Evolutionary conservation across 352 stramenopile species (phyloP).

Genomic region (Globisporangium lucens): DNA sequence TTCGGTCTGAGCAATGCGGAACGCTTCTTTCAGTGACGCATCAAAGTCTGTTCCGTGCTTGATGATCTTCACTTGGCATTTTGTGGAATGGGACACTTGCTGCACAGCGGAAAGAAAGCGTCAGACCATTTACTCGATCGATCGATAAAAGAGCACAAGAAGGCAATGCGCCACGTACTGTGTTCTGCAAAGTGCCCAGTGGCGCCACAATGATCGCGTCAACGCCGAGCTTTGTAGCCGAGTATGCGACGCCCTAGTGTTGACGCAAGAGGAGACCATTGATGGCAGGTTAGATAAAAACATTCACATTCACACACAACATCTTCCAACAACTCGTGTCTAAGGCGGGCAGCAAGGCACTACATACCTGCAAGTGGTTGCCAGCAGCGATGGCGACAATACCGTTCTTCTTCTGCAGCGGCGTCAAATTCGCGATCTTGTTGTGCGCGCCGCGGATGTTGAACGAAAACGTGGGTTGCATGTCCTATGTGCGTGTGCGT

Average conservation of each 20-base stretch:
- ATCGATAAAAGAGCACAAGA: not conserved
- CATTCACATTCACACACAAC: not conserved
- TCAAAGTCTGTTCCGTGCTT: conserved; percentile 97
- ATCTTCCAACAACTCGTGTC: not conserved
- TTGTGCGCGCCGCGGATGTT: conserved; percentile 98
- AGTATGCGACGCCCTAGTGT: conserved; percentile 90
- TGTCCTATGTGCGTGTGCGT: conserved; percentile 68
- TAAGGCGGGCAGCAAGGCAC: not conserved
- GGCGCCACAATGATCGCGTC: conserved; percentile 97
- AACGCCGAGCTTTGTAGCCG: conserved; percentile 90
- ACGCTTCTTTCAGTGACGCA: conserved; percentile 91
- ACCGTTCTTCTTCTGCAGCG: conserved; percentile 70
- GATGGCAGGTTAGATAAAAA: not conserved
- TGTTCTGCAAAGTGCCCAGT: conserved; percentile 92
- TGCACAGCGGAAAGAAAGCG: not conserved
- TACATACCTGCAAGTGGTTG: conserved; percentile 94
- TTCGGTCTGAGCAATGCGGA: conserved; percentile 88
- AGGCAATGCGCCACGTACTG: conserved; percentile 33
- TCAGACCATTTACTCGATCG: conserved; percentile 18
- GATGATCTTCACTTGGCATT: conserved; percentile 87
- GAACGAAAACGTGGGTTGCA: conserved; percentile 98
- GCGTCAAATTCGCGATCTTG: conserved; percentile 95
- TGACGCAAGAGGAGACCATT: not conserved
- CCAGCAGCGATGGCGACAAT: conserved; percentile 84
- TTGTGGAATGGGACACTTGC: conserved; percentile 40